Evolutionary conservation across 2,329 filamentous ascomycete species (phyloP), one percentile per base, ranked within the genome.

Genomic region (Cercospora janseana): DNA sequence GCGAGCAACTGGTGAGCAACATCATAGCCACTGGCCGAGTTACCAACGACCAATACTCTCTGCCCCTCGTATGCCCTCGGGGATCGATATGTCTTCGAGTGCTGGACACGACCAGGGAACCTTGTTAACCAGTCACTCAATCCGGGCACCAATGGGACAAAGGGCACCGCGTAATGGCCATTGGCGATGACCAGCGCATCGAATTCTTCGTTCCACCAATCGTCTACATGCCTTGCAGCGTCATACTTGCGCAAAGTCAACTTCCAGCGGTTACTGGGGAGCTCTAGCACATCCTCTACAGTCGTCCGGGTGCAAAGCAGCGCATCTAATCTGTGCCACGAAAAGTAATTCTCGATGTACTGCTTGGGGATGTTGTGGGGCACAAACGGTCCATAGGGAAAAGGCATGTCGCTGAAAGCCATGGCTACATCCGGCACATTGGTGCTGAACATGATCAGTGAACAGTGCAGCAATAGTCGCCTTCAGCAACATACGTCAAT

Each of bases 361-460:
- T 80, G 77, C 2, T 74, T 72, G 0, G 79, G 75, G 0, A 82
- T 65, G 52, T 76, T 71, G 57, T 81, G 78, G 0, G 79, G 79
- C 9, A 73, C 74, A 57, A 81, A 81, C 0, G 79, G 77, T 0
- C 78, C 79, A 49, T 80, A 80, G 0, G 78, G 66, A 54, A 81
- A 81, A 0, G 69, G 69, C 1, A 66, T 38, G 50, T 81, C 79
- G 0, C 78, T 80, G 55, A 80, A 79, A 4, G 69, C 72, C 78
- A 80, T 81, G 16, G 76, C 77, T 26, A 80, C 75, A 29, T 76
- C 73, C 0, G 79, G 79, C 0, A 81, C 77, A 41, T 81, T 81
- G 1, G 79, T 81, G 1, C 49, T 52, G 16, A 6, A 8, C 15
- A 4, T 2, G 4, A 7, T 40, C 15, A 48, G 45, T 28, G 26